Percentiles rank a stretch among this genome's conserved stretches.
Conservation (phyloP, 345 rosid species). For the Eucalyptus pauciflora region DNA sequence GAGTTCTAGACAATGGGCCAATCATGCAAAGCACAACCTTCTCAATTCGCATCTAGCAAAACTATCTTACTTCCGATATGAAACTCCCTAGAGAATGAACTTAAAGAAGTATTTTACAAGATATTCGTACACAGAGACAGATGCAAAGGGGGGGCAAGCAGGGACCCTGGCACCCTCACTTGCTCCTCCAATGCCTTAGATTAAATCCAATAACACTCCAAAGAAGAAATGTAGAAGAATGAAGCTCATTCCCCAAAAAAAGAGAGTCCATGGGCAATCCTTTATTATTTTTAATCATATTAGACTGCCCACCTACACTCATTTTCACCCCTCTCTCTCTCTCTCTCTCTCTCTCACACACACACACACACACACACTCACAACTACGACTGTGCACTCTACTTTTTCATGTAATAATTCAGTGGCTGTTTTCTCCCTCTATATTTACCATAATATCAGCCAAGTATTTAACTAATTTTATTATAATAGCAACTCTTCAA, state of each 20-base stretch:
- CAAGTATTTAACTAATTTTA: not conserved
- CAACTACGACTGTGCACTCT: not conserved
- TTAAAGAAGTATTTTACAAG: not conserved
- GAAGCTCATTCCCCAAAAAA: not conserved
- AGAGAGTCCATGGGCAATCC: not conserved
- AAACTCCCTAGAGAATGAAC: not conserved
- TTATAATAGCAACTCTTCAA: not conserved
- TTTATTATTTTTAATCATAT: not conserved
- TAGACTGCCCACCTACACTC: not conserved
- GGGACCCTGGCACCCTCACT: not conserved
- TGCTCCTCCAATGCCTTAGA: not conserved
- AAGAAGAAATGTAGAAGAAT: not conserved
- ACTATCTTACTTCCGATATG: not conserved
- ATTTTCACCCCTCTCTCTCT: not conserved
- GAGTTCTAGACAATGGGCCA: not conserved
- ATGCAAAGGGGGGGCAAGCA: not conserved
- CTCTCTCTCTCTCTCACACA: not conserved
- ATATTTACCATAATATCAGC: not conserved
- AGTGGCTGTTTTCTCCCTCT: not conserved
- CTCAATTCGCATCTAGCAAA: not conserved
- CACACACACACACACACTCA: not conserved
- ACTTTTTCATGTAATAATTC: not conserved
- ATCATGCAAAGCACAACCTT: not conserved
- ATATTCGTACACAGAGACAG: not conserved
- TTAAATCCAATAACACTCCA: not conserved